Evolutionary conservation across 2,329 filamentous ascomycete genomes (phyloP).

Genomic region (Metarhizium rileyi): DNA sequence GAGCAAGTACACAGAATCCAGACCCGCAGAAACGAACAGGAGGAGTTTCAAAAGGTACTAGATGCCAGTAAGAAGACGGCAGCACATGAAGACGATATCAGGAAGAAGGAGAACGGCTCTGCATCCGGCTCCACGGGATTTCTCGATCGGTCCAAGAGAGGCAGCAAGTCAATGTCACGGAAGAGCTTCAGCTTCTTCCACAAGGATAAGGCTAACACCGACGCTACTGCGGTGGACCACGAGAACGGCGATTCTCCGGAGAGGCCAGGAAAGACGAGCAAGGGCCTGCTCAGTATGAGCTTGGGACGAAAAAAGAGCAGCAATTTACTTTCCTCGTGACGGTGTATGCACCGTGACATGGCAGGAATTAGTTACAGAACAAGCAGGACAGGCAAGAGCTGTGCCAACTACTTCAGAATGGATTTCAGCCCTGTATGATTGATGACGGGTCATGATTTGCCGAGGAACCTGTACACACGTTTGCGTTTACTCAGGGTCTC

Average conservation of each 20-base stretch:
- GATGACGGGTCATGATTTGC: neutral
- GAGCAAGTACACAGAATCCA: constrained; percentile 45
- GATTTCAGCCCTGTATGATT: constrained; percentile 1
- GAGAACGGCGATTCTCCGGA: constrained; percentile 23
- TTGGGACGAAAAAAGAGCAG: constrained; percentile 64
- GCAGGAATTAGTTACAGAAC: constrained; percentile 1
- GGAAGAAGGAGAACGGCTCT: constrained; percentile 28
- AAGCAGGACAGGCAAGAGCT: constrained; percentile 16
- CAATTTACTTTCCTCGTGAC: constrained; percentile 22
- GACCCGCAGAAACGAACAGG: constrained; percentile 46
- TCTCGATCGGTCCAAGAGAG: constrained; percentile 58
- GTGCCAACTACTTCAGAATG: constrained; percentile 9
- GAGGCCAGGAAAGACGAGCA: constrained; percentile 40
- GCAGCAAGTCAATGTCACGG: constrained; percentile 69
- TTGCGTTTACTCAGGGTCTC: neutral
- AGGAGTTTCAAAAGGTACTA: constrained; percentile 52
- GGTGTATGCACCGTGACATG: neutral
- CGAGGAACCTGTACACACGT: neutral
- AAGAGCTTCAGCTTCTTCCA: constrained; percentile 62
- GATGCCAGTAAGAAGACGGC: constrained; percentile 57
- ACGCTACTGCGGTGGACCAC: constrained; percentile 15
- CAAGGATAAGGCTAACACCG: constrained; percentile 34
- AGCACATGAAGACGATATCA: constrained; percentile 37
- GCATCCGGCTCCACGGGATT: constrained; percentile 33
- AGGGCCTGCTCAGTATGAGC: constrained; percentile 57